phyloP scores from a whole-genome alignment of 176 grass and related monocot species.

The Carex kokanica region DNA sequence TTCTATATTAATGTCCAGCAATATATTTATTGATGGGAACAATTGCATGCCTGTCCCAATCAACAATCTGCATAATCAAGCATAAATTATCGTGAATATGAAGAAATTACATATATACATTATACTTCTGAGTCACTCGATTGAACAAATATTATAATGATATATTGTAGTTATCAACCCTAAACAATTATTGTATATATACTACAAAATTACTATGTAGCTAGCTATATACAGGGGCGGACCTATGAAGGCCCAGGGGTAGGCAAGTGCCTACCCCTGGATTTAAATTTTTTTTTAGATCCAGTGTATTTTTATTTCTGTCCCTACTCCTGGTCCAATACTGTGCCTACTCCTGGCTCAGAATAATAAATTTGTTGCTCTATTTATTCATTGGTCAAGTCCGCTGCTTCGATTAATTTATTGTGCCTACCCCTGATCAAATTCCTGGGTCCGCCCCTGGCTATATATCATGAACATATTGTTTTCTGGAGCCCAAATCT shows the following conservation, averaged over 20 bases:
- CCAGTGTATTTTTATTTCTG: too few relatives aligned
- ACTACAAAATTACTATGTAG: not conserved
- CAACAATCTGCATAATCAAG: not conserved
- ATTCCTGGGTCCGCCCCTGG: too few relatives aligned
- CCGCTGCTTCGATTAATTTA: too few relatives aligned
- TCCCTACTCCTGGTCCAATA: too few relatives aligned
- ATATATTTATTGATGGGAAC: not conserved
- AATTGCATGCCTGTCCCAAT: not conserved
- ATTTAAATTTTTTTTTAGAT: too few relatives aligned
- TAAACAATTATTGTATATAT: not conserved
- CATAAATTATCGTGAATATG: not conserved
- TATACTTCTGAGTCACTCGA: not conserved
- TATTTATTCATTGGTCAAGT: too few relatives aligned
- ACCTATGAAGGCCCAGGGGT: too few relatives aligned
- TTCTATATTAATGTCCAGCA: not conserved
- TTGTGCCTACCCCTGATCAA: too few relatives aligned
- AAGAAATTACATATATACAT: not conserved
- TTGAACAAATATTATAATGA: not conserved
- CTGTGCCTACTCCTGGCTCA: too few relatives aligned
- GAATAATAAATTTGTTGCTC: too few relatives aligned
- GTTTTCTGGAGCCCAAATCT: not conserved
- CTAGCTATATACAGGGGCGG: too few relatives aligned
- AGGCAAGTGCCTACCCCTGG: too few relatives aligned
- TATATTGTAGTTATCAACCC: not conserved
- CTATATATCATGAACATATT: not conserved